A percentile compares a stretch with the other conserved stretches of the same genome.
Evolutionary conservation across 2,329 filamentous ascomycete species (phyloP).

Genomic region (Microcyclosporella mali): DNA sequence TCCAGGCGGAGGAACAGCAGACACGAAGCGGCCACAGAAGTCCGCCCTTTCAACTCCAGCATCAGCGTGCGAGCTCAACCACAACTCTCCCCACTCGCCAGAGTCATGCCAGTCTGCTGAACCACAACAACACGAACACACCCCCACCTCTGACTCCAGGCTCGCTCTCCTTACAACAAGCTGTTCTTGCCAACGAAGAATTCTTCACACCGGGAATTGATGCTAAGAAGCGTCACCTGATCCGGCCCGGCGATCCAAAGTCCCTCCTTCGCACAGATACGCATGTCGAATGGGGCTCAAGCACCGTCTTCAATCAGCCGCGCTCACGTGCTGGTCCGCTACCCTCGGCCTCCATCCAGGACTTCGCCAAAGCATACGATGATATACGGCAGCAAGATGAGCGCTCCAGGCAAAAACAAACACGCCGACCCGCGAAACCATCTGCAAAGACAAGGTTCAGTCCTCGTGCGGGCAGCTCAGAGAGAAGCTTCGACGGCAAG

Average conservation of each 20-base stretch:
- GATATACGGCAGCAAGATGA: slow-evolving; percentile 23
- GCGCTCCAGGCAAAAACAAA: slow-evolving; percentile 5
- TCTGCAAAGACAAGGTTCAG: slow-evolving; percentile 15
- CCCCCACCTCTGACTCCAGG: slow-evolving; percentile 41
- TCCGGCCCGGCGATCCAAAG: slow-evolving; percentile 42
- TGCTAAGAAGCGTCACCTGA: slow-evolving; percentile 48
- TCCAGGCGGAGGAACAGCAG: slow-evolving; percentile 51
- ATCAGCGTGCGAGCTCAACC: slow-evolving; percentile 42
- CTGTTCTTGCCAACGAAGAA: slow-evolving; percentile 24
- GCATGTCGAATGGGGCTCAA: slow-evolving; percentile 66
- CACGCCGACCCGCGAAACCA: slow-evolving; percentile 16
- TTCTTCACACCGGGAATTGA: slow-evolving; percentile 43
- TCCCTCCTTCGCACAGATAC: slow-evolving; percentile 65
- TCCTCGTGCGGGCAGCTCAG: slow-evolving; percentile 33
- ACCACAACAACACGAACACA: slow-evolving; percentile 14
- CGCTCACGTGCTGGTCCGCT: slow-evolving; percentile 66
- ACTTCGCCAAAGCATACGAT: slow-evolving; percentile 52
- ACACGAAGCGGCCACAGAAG: slow-evolving; percentile 22
- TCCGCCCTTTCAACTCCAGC: slow-evolving; percentile 11
- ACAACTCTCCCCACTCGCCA: slow-evolving; percentile 26
- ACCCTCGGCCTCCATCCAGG: slow-evolving; percentile 68
- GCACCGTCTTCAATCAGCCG: slow-evolving; percentile 64
- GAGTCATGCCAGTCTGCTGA: slow-evolving; percentile 36
- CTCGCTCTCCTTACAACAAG: slow-evolving; percentile 3
- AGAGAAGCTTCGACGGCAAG: slow-evolving; percentile 59